Evolutionary conservation across 2,329 filamentous ascomycete genomes (phyloP), one percentile per base, ranked within the genome.

Genomic region (Monilinia vaccinii-corymbosi): DNA sequence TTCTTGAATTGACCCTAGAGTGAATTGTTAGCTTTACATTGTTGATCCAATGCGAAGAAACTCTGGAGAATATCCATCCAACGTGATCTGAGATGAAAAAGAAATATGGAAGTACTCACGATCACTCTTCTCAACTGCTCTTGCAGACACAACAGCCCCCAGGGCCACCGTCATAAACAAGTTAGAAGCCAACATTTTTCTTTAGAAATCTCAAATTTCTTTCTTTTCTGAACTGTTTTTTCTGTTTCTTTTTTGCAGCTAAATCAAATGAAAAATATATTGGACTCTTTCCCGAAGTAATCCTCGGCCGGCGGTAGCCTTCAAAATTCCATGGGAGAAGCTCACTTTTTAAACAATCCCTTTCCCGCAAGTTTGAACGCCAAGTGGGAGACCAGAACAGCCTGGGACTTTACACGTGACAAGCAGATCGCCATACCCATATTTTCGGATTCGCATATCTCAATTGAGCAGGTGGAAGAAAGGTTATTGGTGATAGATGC

Each of bases 231-330:
- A 44, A 45, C n/a, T n/a, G n/a, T n/a, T n/a, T n/a, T n/a, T n/a
- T n/a, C n/a, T n/a, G n/a, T 13, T 18, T n/a, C n/a, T 25, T 25
- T 13, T 32, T n/a, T 11, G 31, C n/a, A 40, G 14, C 13, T 34
- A 31, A n/a, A 38, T 38, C 6, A 21, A 58, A 58, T 55, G 1
- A 16, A 49, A 49, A 49, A 49, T 49, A 38, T 31, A 1, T 48
- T 5, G 40, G 28, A 55, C 34, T 44, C 57, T 55, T 44, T 47
- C 48, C 38, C 25, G 38, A 53, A 53, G 38, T 21, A 44, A 53
- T 32, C 51, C 13, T 38, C 56, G 57, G 57, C 57, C 57, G 40
- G 48, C 57, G 48, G 48, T 59, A 53, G 23, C 38, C 48, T 32
- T 36, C 7, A 11, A 53, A 40, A 38, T 46, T 34, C 18, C 9